Evolutionary conservation across 1,284 basidiomycete species (phyloP), one percentile per base, ranked within the genome.

Genomic region (Pseudozyma hubeiensis): DNA sequence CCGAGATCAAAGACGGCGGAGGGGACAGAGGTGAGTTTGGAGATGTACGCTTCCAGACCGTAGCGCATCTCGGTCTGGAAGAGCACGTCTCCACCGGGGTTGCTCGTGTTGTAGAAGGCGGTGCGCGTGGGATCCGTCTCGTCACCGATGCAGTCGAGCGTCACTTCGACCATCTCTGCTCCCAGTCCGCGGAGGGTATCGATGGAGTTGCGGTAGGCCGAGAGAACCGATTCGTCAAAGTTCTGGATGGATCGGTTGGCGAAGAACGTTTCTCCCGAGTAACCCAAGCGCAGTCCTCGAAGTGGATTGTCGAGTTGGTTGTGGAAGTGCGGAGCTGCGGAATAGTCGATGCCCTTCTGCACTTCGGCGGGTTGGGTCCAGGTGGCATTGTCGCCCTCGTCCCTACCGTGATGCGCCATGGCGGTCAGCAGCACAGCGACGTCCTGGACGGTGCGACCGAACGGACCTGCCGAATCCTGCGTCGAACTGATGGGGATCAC

Each of bases 381-480:
- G 2, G 73, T 76, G 14, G 64, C 64, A 17, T 68, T 58, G 34
- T 76, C 73, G 6, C 51, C 67, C 13, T 59, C 47, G 31, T 71
- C 68, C 19, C 52, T 46, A 4, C 68, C 68, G 31, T 61, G 53
- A 13, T 61, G 46, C 10, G 67, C 67, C 64, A 77, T 75, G 24
- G 64, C 67, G 16, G 66, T 66, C 19, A 77, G 43, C 17, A 77
- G 45, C 30, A 49, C 35, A n/a, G 72, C 67, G 7, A 74, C 72
- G 29, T 77, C 75, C 30, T 61, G 57, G 11, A 77, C 75, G 5
- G 61, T 68, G 45, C 48, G 53, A 1, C 45, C 71, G 40, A 74
- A 65, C 7, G 68, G 64, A 6, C 75, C 75, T 1, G 58, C 65
- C 33, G 70, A 65, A 47, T 77, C 75, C 31, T 74, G 75, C 3